phyloP scores from a whole-genome alignment of 2,329 filamentous ascomycete species.

The Pseudogymnoascus sp. region DNA sequence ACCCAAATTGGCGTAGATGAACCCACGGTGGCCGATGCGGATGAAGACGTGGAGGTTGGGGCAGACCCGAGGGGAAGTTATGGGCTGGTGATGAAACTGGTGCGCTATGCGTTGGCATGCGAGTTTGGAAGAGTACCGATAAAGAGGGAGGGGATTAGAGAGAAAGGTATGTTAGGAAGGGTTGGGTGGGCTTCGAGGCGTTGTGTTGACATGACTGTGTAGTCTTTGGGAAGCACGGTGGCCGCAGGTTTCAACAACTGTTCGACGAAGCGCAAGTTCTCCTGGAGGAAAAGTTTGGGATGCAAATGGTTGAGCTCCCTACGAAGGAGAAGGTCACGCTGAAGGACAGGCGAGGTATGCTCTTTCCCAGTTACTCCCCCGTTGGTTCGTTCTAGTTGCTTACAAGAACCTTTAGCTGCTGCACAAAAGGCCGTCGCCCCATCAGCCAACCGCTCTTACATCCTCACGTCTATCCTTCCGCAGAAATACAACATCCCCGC shows the following conservation, averaged over 20 bases:
- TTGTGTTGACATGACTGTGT: neutral
- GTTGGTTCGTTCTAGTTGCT: neutral
- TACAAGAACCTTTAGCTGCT: conserved; percentile 16
- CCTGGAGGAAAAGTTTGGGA: conserved; percentile 70
- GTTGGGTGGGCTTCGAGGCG: neutral
- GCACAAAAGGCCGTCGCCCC: conserved; percentile 35
- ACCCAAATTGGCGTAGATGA: conserved; percentile 17
- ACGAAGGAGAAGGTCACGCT: conserved; percentile 72
- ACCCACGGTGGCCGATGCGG: conserved; percentile 17
- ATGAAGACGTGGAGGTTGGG: conserved; percentile 19
- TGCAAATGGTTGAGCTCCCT: conserved; percentile 82
- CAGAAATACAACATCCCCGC: conserved; percentile 53
- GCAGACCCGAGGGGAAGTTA: conserved; percentile 24
- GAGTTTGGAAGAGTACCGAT: conserved; percentile 55
- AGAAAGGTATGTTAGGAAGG: conserved; percentile 42
- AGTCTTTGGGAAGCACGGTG: conserved; percentile 61
- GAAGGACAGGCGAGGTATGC: conserved; percentile 64
- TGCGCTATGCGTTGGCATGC: conserved; percentile 59
- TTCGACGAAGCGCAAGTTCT: conserved; percentile 70
- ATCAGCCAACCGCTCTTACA: conserved; percentile 59
- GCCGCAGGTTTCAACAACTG: conserved; percentile 60
- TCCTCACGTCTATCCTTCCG: conserved; percentile 68
- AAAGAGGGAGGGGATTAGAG: conserved; percentile 51
- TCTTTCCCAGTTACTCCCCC: neutral
- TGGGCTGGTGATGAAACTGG: conserved; percentile 53